Percentiles rank a stretch among this genome's conserved stretches.
These are phyloP conservation scores for Chalciporus sp. DNA, from an alignment of 1,284 basidiomycete species.

Conservation along the genomic window DNA sequence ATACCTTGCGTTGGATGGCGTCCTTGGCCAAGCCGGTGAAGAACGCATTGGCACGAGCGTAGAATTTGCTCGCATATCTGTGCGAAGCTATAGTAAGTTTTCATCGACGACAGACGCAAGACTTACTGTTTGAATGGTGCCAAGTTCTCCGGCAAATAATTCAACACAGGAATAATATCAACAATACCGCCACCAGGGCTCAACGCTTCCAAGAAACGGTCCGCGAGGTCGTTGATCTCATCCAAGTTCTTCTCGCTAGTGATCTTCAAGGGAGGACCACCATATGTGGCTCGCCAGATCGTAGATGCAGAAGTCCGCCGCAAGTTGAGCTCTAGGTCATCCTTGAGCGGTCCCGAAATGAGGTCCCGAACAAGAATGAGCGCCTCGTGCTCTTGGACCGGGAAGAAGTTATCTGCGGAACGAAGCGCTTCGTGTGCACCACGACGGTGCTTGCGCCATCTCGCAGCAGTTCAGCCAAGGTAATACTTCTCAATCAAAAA, in stretches of 20 bases:
- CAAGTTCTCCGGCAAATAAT: conserved; percentile 5
- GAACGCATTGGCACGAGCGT: conserved; percentile 6
- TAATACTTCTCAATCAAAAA: background rate
- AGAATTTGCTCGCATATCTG: conserved; percentile 13
- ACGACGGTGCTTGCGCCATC: conserved; percentile 11
- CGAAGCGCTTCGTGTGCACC: conserved; percentile 10
- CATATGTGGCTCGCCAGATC: conserved; percentile 8
- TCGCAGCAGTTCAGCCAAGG: background rate
- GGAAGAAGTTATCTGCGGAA: background rate
- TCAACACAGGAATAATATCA: conserved; percentile 6
- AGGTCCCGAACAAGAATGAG: conserved; percentile 9
- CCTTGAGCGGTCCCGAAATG: conserved; percentile 2
- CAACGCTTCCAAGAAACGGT: conserved; percentile 1
- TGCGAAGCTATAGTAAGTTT: background rate
- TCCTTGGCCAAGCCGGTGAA: conserved; percentile 6
- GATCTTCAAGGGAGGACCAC: conserved; percentile 8
- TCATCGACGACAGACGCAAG: background rate
- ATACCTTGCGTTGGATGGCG: conserved; percentile 7
- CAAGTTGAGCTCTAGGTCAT: conserved; percentile 8
- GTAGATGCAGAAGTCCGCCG: conserved; percentile 10
- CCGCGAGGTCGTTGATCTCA: conserved; percentile 5
- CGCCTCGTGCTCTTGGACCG: conserved; percentile 13
- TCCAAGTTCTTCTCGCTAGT: conserved; percentile 6
- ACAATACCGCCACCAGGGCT: conserved; percentile 9
- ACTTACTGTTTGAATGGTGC: conserved; percentile 14